Evolutionary conservation across 176 grass and related monocot species (phyloP).

Genomic region (Oryza meridionalis): DNA sequence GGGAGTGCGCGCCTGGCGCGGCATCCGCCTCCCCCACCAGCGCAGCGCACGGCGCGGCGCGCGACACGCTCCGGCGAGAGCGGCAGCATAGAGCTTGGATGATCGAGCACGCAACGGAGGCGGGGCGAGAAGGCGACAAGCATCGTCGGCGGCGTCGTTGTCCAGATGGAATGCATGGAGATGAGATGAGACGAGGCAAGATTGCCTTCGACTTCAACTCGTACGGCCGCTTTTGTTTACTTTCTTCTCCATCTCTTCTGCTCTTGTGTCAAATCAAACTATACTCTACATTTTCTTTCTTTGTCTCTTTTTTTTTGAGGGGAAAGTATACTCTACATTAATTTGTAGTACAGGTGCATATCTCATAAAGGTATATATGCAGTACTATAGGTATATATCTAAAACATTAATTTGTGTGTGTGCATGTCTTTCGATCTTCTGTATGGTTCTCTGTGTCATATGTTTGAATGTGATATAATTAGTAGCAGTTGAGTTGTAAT

Average conservation of each 20-base stretch:
- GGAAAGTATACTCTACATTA: too few relatives aligned
- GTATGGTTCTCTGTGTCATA: too few relatives aligned
- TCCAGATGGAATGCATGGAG: background rate
- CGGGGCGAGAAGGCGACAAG: background rate
- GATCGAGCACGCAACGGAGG: slow-evolving; percentile 13
- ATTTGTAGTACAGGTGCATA: too few relatives aligned
- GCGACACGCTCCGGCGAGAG: background rate
- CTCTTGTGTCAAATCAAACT: background rate
- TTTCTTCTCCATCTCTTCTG: background rate
- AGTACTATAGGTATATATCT: too few relatives aligned
- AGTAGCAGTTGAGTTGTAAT: too few relatives aligned
- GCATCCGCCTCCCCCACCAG: too few relatives aligned
- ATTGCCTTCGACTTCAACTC: background rate
- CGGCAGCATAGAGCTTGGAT: background rate
- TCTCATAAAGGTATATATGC: too few relatives aligned
- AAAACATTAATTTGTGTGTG: too few relatives aligned
- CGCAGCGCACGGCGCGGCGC: background rate
- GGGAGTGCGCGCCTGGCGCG: too few relatives aligned
- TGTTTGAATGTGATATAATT: too few relatives aligned
- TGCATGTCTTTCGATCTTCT: too few relatives aligned
- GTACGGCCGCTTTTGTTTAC: background rate
- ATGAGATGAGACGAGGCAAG: background rate
- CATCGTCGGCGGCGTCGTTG: background rate
- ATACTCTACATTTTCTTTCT: background rate
- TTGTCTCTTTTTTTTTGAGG: too few relatives aligned